These are phyloP conservation scores for Colletotrichum agaves DNA, from an alignment of 2,329 filamentous ascomycete genomes.

Conservation along the genomic window DNA sequence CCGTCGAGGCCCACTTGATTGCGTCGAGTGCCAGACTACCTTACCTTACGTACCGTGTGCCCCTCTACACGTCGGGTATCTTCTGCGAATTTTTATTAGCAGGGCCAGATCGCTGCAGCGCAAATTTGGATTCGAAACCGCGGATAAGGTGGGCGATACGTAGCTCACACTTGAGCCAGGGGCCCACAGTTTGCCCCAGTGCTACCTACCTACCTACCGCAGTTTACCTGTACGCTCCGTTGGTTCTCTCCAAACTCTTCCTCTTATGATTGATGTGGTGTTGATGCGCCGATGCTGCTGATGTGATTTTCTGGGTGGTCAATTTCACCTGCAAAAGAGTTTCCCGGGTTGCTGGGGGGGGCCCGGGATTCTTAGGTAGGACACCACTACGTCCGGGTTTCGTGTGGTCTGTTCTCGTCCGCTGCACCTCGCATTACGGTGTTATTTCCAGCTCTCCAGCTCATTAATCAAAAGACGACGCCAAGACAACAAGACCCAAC, in stretches of 20 bases:
- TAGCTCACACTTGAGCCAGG: not conserved
- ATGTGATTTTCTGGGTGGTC: not conserved
- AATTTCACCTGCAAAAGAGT: conserved; percentile 12
- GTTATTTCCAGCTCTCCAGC: not conserved
- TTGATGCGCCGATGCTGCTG: conserved; percentile 1
- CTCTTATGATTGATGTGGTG: conserved; percentile 1
- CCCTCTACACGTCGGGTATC: conserved; percentile 22
- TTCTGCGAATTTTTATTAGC: not conserved
- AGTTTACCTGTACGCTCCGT: conserved; percentile 28
- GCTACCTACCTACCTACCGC: too few relatives aligned
- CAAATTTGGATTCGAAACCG: conserved; percentile 15
- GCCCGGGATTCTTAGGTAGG: conserved; percentile 8
- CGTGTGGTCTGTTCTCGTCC: conserved; percentile 7
- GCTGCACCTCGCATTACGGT: not conserved
- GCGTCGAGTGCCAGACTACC: not conserved
- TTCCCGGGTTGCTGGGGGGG: conserved; percentile 28
- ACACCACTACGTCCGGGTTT: not conserved
- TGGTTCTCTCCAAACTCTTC: conserved; percentile 14
- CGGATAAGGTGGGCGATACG: not conserved
- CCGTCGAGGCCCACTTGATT: conserved; percentile 2
- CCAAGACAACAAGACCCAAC: conserved; percentile 6
- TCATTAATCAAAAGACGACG: conserved; percentile 13
- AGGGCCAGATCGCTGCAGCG: conserved; percentile 4
- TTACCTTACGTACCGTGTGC: too few relatives aligned
- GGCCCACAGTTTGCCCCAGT: conserved; percentile 33